Percentiles rank a stretch among this genome's conserved stretches.
Evolutionary conservation across 345 rosid genomes (phyloP).

Genomic region (Dovyalis caffra): DNA sequence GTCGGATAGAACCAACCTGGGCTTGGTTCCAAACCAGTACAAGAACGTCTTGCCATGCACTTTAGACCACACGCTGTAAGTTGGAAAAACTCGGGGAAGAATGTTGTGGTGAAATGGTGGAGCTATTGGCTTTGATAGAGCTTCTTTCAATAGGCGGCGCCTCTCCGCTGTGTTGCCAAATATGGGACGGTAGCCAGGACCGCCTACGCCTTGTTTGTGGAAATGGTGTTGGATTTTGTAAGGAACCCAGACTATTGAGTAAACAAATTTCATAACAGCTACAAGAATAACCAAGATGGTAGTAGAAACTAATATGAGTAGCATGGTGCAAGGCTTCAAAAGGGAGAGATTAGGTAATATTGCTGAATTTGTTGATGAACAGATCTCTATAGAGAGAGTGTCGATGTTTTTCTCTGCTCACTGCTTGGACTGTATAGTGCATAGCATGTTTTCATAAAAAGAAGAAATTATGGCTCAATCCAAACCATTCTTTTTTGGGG

Average conservation of each 20-base stretch:
- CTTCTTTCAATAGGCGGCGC: slow-evolving; percentile 25
- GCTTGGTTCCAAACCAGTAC: slow-evolving; percentile 73
- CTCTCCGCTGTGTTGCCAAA: slow-evolving; percentile 62
- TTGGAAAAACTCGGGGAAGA: slow-evolving; percentile 51
- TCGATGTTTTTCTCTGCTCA: too few relatives aligned
- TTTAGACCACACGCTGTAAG: slow-evolving; percentile 56
- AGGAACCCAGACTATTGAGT: slow-evolving; percentile 51
- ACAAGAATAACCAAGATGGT: not conserved
- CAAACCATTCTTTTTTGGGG: not conserved
- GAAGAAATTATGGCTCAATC: too few relatives aligned
- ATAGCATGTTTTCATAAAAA: too few relatives aligned
- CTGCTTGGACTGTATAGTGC: too few relatives aligned
- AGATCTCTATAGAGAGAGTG: not conserved
- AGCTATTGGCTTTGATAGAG: slow-evolving; percentile 46
- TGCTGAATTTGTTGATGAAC: not conserved
- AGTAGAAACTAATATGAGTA: not conserved
- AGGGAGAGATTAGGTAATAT: not conserved
- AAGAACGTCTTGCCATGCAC: slow-evolving; percentile 56
- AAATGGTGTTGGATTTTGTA: slow-evolving; percentile 58
- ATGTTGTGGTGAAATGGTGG: slow-evolving; percentile 34
- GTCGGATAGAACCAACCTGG: slow-evolving; percentile 64
- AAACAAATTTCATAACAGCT: slow-evolving; percentile 31
- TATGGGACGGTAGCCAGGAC: slow-evolving; percentile 59
- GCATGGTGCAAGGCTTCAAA: not conserved
- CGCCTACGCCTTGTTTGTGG: slow-evolving; percentile 42